A percentile compares a stretch with the other conserved stretches of the same genome.
These are phyloP conservation scores for Candida patagonica DNA, from an alignment of 805 yeast species.

Conservation along the genomic window DNA sequence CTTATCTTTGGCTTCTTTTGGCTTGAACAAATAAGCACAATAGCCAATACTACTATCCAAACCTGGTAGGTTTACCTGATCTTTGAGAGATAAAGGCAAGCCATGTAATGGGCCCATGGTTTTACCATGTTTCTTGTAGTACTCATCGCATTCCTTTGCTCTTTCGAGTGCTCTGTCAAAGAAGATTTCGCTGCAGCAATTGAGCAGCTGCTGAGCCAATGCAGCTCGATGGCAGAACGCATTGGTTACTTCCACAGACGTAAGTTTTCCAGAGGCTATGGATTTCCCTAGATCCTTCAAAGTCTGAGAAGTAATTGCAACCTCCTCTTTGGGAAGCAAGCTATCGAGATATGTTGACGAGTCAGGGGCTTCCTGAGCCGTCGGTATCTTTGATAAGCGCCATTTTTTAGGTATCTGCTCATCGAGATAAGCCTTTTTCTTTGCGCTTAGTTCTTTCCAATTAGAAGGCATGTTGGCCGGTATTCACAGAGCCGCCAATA, in stretches of 20 bases:
- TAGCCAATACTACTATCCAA: conserved; percentile 55
- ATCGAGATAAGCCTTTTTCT: conserved; percentile 35
- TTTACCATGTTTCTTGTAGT: conserved; percentile 37
- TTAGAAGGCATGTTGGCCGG: too few species aligned
- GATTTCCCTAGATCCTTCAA: conserved; percentile 31
- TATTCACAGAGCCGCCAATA: too few species aligned
- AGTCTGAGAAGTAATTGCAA: conserved; percentile 1
- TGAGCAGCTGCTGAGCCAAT: conserved; percentile 43
- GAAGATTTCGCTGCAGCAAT: conserved; percentile 33
- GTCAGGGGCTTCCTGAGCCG: conserved; percentile 25
- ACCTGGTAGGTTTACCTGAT: conserved; percentile 48
- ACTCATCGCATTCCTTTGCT: conserved; percentile 47
- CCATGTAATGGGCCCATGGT: conserved; percentile 59
- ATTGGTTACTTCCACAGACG: background rate
- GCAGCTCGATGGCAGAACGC: conserved; percentile 4
- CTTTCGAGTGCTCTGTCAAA: conserved; percentile 47
- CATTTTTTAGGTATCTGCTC: conserved; percentile 38
- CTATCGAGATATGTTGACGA: conserved; percentile 31
- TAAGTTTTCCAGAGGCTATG: conserved; percentile 1
- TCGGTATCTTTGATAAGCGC: conserved; percentile 28
- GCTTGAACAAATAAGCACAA: conserved; percentile 37
- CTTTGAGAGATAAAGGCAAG: conserved; percentile 54
- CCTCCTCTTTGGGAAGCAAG: conserved; percentile 1
- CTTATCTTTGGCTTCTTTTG: conserved; percentile 35
- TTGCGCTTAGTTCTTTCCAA: too few species aligned